These are phyloP conservation scores for Geopyxis carbonaria DNA, from an alignment of 495 filamentous ascomycete species.

Conservation along the genomic window DNA sequence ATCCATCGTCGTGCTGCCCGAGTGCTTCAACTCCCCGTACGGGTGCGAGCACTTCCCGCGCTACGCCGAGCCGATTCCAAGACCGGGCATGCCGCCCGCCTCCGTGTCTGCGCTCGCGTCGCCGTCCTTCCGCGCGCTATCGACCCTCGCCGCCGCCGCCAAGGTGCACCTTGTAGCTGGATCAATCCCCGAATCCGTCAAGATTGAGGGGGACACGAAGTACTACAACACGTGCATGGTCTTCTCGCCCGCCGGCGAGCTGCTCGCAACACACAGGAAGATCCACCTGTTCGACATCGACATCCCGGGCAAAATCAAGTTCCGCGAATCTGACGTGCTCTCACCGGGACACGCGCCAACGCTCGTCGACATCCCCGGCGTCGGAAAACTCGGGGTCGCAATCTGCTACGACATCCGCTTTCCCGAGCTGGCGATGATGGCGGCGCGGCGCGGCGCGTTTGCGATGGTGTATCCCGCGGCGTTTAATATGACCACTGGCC, in stretches of 20 bases:
- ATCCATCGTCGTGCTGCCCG: constrained; percentile 51
- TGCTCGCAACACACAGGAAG: constrained; percentile 83
- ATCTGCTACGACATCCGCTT: constrained; percentile 98
- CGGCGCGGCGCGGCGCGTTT: constrained; percentile 67
- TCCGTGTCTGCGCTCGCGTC: constrained; percentile 34
- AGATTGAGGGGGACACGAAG: constrained; percentile 44
- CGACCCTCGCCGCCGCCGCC: constrained; percentile 56
- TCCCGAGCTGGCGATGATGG: constrained; percentile 82
- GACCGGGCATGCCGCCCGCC: constrained; percentile 45
- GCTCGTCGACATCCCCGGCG: constrained; percentile 65
- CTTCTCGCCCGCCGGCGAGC: constrained; percentile 55
- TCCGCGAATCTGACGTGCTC: constrained; percentile 78
- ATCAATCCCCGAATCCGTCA: constrained; percentile 54
- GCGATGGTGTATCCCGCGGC: constrained; percentile 81
- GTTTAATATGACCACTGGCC: constrained; percentile 86
- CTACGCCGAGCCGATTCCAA: constrained; percentile 76
- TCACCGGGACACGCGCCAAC: constrained; percentile 67
- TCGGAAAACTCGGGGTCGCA: constrained; percentile 66
- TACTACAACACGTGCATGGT: constrained; percentile 85
- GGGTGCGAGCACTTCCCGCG: constrained; percentile 77
- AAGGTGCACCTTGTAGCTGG: constrained; percentile 71
- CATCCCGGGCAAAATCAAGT: constrained; percentile 85
- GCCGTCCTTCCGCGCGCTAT: constrained; percentile 72
- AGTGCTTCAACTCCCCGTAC: constrained; percentile 98
- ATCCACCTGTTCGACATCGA: constrained; percentile 98